phyloP scores from a whole-genome alignment of 2,329 filamentous ascomycete species.

The Ophiostoma pallidulum region DNA sequence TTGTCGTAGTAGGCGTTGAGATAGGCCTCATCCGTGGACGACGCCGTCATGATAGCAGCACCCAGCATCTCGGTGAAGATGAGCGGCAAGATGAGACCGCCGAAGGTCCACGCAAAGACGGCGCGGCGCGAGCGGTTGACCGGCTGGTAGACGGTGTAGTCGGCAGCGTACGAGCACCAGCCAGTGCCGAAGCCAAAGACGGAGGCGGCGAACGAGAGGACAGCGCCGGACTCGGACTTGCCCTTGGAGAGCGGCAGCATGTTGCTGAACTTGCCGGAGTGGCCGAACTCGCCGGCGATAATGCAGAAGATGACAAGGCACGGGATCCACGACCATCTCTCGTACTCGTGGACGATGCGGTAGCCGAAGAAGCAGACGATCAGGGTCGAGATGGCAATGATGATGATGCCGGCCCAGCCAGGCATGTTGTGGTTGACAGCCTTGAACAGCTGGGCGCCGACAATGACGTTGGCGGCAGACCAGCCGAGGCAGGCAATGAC shows the following conservation, averaged over 20 bases:
- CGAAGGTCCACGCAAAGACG: conserved; percentile 60
- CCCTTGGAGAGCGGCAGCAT: conserved; percentile 42
- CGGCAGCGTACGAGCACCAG: conserved; percentile 51
- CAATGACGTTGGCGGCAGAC: conserved; percentile 69
- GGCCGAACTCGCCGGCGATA: conserved; percentile 31
- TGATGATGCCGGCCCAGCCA: conserved; percentile 63
- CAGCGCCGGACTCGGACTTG: conserved; percentile 39
- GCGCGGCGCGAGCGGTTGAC: conserved; percentile 38
- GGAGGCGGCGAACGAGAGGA: conserved; percentile 57
- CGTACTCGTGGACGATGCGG: conserved; percentile 66
- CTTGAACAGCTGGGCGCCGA: conserved; percentile 67
- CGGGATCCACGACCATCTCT: conserved; percentile 66
- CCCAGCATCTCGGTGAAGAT: conserved; percentile 67
- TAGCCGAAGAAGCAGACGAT: conserved; percentile 66
- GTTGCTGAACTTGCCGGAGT: conserved; percentile 37
- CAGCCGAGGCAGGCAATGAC: conserved; percentile 64
- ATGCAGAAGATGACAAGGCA: conserved; percentile 42
- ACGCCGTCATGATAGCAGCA: conserved; percentile 59
- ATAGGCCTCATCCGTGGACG: conserved; percentile 45
- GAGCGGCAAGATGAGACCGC: conserved; percentile 60
- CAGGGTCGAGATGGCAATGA: conserved; percentile 61
- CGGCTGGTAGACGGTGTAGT: conserved; percentile 48
- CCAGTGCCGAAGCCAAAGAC: conserved; percentile 61
- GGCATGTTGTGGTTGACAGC: conserved; percentile 62
- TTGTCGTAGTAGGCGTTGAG: conserved; percentile 29